These are phyloP conservation scores for Thielaviopsis euricoi DNA, from an alignment of 2,329 filamentous ascomycete species.

Conservation along the genomic window DNA sequence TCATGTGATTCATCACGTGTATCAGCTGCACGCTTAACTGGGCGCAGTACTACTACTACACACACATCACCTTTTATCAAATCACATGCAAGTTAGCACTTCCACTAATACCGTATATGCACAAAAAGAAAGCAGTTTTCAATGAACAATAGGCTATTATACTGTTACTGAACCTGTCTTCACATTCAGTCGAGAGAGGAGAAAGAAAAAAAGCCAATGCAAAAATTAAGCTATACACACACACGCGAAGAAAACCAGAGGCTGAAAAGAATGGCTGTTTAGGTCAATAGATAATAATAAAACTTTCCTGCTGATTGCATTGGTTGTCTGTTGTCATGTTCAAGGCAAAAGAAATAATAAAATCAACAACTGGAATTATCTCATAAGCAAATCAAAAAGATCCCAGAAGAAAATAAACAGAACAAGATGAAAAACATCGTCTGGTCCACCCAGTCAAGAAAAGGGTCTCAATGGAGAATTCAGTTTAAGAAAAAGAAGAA, in stretches of 20 bases:
- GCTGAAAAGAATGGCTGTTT: too few relatives aligned
- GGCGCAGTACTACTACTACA: too few relatives aligned
- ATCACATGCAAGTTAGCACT: neutral
- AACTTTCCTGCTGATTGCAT: too few relatives aligned
- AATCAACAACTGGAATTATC: neutral
- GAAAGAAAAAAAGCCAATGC: neutral
- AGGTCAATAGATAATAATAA: too few relatives aligned
- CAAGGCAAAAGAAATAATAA: too few relatives aligned
- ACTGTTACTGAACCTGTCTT: neutral
- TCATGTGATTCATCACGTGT: neutral
- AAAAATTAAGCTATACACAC: neutral
- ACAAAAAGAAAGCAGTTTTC: neutral
- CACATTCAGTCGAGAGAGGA: too few relatives aligned
- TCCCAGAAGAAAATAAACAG: neutral
- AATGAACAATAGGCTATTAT: neutral
- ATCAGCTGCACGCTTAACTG: neutral
- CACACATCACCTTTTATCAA: too few relatives aligned
- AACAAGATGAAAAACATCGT: too few relatives aligned
- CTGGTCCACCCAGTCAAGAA: conserved; percentile 1
- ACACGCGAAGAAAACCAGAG: neutral
- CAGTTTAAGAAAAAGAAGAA: conserved; percentile 2
- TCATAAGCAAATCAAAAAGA: neutral
- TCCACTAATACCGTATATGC: neutral
- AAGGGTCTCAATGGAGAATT: conserved; percentile 2
- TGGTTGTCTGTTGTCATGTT: too few relatives aligned